Base-by-base conservation (phyloP, 2,329 filamentous ascomycete genomes). In the Xylaria sp. region DNA sequence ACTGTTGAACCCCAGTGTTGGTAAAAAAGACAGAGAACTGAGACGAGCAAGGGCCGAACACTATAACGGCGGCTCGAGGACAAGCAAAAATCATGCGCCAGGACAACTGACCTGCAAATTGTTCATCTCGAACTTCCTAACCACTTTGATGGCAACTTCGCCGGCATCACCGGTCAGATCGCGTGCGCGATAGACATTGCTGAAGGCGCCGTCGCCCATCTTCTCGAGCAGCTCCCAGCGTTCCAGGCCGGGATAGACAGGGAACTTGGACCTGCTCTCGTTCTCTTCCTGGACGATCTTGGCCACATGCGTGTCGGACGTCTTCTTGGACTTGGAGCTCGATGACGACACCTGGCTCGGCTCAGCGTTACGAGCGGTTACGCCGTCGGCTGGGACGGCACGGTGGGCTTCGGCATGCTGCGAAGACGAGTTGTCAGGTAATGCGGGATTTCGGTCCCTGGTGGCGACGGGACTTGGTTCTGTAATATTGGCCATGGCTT, bases 161-260 rank as follows among this genome's bases (percentile, higher is more conserved):
- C 84, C 86, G 64, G 84, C 83, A 63, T 87, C 80, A 47, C 90
- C 89, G 4, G 86, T 82, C 51, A 78, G 73, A 73, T 99, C 94
- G 67, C 82, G 84, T 44, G 94, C 94, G 46, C 91, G 87, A 76
- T 97, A 99, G 65, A 99, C 94, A 71, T 97, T 97, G 80, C 93
- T 97, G 81, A 99, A 99, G 62, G 94, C 94, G 63, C 94, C 94
- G 68, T 97, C 94, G 65, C 94, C 94, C 93, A 99, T 99, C 83
- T 97, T 97, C 77, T 96, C 92, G 55, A 94, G 60, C 39, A 97
- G 79, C 57, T 88, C 85, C 88, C 90, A 99, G 70, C 92, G 80
- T 68, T 96, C 91, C 46, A 96, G 79, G 44, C 91, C 91, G 0
- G 91, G 90, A 70, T 96, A 96, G 67, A 80, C 83, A 47, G 94